Evolutionary conservation across 2,329 filamentous ascomycete genomes (phyloP).

Genomic region (Fusarium temperatum): DNA sequence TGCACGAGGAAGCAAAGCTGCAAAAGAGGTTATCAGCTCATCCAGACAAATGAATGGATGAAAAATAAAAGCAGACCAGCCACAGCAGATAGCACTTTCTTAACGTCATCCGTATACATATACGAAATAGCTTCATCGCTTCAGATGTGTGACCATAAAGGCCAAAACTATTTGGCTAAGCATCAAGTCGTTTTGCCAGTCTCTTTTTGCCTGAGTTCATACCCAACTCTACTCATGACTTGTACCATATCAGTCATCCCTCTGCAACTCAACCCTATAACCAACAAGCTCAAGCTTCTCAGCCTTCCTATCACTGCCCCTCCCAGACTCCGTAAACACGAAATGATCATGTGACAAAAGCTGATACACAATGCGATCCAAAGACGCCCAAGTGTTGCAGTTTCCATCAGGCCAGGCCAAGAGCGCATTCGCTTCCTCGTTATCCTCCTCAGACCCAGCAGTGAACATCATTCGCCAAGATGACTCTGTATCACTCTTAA

Average conservation of each 20-base stretch:
- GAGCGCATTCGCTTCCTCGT: neutral
- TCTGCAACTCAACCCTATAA: neutral
- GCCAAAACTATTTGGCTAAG: neutral
- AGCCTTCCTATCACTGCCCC: neutral
- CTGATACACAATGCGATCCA: constrained; percentile 6
- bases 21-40: rapidly evolving
- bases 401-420: constrained; percentile 6
- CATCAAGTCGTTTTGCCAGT: rapidly evolving
- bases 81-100: too few species aligned
- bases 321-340: neutral
- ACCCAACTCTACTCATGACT: rapidly evolving
- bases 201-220: neutral
- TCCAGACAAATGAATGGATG: rapidly evolving
- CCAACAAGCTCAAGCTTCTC: constrained; percentile 9
- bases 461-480: constrained; percentile 7
- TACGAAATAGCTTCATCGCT: neutral
- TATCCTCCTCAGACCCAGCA: neutral
- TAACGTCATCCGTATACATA: neutral
- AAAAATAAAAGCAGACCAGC: neutral
- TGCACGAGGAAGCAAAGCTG: rapidly evolving
- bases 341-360: constrained; percentile 7
- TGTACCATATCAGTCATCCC: neutral
- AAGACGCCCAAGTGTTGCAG: constrained; percentile 9
- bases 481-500: neutral
- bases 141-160: rapidly evolving